A percentile compares a stretch with the other conserved stretches of the same genome.
phyloP scores from a whole-genome alignment of 2,329 filamentous ascomycete species.

The Didymosphaeria variabile region DNA sequence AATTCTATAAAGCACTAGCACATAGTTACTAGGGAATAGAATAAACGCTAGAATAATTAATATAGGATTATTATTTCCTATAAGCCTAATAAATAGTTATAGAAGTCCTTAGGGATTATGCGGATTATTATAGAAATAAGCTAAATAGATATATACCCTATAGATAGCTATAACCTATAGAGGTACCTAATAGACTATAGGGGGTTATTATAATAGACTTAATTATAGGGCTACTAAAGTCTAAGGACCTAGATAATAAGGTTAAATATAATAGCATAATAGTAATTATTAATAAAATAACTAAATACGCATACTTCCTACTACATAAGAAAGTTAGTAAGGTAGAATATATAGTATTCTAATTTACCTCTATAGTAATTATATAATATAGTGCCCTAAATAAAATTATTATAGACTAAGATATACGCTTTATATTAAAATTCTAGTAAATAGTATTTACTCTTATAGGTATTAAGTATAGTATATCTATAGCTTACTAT shows the following conservation, averaged over 20 bases:
- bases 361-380: too few species aligned
- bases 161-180: too few species aligned
- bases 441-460: background rate
- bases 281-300: background rate
- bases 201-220: constrained; percentile 1
- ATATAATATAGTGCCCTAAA: background rate
- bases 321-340: too few species aligned
- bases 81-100: background rate
- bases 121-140: too few species aligned
- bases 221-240: constrained; percentile 3
- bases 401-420: constrained; percentile 12
- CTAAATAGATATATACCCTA: too few species aligned
- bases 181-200: background rate
- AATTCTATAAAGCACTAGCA: too few species aligned
- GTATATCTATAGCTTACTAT: constrained; percentile 7
- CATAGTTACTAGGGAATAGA: background rate
- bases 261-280: background rate
- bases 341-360: too few species aligned
- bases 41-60: background rate
- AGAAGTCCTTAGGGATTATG: too few species aligned
- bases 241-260: background rate
- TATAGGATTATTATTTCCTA: background rate
- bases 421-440: background rate
- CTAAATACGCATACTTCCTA: too few species aligned
- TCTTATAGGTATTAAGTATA: constrained; percentile 8